Conservation (phyloP, 345 rosid species). For the Sisymbrium altissimum region DNA sequence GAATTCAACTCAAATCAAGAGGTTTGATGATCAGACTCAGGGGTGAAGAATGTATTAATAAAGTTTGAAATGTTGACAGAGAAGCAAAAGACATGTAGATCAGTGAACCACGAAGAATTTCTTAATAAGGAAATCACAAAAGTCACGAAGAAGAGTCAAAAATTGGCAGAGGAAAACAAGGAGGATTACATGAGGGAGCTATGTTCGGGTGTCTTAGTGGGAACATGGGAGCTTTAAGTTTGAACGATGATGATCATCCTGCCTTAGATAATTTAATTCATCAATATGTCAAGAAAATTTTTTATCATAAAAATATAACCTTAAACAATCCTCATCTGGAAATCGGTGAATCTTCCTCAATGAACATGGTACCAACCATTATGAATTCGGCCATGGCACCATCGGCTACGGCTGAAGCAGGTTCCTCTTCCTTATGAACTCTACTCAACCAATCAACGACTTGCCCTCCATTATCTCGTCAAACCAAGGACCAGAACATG, state of each 20-base stretch:
- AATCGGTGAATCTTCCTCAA: constrained; percentile 5
- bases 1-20: not conserved
- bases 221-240: not conserved
- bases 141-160: not conserved
- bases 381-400: not conserved
- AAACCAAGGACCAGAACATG: not conserved
- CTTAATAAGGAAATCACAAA: not conserved
- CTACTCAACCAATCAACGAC: not conserved
- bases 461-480: not conserved
- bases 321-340: not conserved
- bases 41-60: not conserved
- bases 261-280: not conserved
- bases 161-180: not conserved
- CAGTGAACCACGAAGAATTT: not conserved
- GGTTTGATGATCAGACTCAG: not conserved
- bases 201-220: not conserved
- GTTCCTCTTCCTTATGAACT: not conserved
- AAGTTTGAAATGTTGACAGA: not conserved
- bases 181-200: not conserved
- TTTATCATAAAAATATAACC: not conserved
- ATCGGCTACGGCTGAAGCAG: not conserved
- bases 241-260: not conserved
- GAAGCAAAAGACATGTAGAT: not conserved
- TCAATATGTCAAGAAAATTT: not conserved
- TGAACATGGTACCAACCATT: not conserved